phyloP scores from a whole-genome alignment of 2,329 filamentous ascomycete species.

The Emergomyces pasteurianus region DNA sequence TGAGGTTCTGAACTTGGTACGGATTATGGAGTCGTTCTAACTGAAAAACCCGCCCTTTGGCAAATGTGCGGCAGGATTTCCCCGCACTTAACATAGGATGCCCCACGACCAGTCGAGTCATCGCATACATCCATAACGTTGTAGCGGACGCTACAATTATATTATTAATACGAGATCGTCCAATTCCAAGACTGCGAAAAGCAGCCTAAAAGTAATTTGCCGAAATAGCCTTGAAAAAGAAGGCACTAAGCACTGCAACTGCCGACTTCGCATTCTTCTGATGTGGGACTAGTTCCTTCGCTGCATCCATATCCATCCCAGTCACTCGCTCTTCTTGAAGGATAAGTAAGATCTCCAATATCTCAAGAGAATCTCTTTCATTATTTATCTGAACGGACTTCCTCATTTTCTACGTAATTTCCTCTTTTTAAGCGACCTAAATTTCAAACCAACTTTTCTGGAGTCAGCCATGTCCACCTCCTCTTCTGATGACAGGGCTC shows the following conservation, averaged over 20 bases:
- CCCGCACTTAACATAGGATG: background rate
- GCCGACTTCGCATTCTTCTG: background rate
- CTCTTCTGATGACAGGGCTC: constrained; percentile 6
- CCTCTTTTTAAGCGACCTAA: background rate
- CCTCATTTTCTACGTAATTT: background rate
- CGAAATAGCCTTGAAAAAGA: background rate
- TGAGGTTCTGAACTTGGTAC: too few relatives aligned
- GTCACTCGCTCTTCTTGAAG: background rate
- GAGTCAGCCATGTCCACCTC: background rate
- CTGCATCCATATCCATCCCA: background rate
- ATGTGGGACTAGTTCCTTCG: background rate
- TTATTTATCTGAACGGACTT: background rate
- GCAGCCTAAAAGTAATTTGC: background rate
- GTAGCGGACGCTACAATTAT: background rate
- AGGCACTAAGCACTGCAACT: background rate
- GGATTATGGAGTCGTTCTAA: background rate
- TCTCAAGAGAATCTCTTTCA: background rate
- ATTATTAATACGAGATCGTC: background rate
- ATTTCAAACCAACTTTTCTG: background rate
- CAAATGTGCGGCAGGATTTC: background rate
- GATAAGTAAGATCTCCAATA: background rate
- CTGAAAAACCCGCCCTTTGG: background rate
- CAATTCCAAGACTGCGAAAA: background rate
- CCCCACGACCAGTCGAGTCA: background rate
- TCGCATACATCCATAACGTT: background rate